Evolutionary conservation across 2,329 filamentous ascomycete species (phyloP).

Genomic region (Neospermospora avenae): DNA sequence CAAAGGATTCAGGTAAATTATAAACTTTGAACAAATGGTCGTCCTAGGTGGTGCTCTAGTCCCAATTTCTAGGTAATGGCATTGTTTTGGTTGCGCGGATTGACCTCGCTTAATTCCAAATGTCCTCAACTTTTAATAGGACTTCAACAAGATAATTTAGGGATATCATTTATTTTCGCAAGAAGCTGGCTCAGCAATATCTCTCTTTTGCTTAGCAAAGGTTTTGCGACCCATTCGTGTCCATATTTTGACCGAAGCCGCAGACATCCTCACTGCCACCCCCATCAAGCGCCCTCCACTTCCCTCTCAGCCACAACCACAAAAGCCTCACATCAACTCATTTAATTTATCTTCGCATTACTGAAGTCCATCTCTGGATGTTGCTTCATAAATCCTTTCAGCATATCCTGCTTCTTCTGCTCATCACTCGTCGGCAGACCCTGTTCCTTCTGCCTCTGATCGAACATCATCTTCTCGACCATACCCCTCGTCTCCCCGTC

Average conservation of each 20-base stretch:
- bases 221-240: not conserved
- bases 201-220: not conserved
- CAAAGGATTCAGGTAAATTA: not conserved
- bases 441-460: slow-evolving; percentile 94
- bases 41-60: not conserved
- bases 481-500: slow-evolving; percentile 93
- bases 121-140: not conserved
- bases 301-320: not conserved
- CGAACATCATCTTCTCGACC: slow-evolving; percentile 99
- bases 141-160: not conserved
- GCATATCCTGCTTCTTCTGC: slow-evolving; percentile 88
- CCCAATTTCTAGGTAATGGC: not conserved
- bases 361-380: slow-evolving; percentile 61
- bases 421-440: slow-evolving; percentile 89
- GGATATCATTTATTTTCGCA: not conserved
- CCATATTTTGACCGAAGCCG: no score
- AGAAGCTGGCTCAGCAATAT: not conserved
- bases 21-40: not conserved
- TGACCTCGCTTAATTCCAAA: not conserved
- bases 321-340: not conserved
- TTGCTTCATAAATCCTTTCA: slow-evolving; percentile 81
- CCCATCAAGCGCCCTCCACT: not conserved
- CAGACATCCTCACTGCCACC: not conserved
- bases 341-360: slow-evolving; percentile 62
- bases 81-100: not conserved